These are phyloP conservation scores for Triadica sebifera DNA, from an alignment of 345 rosid genomes.

Conservation along the genomic window DNA sequence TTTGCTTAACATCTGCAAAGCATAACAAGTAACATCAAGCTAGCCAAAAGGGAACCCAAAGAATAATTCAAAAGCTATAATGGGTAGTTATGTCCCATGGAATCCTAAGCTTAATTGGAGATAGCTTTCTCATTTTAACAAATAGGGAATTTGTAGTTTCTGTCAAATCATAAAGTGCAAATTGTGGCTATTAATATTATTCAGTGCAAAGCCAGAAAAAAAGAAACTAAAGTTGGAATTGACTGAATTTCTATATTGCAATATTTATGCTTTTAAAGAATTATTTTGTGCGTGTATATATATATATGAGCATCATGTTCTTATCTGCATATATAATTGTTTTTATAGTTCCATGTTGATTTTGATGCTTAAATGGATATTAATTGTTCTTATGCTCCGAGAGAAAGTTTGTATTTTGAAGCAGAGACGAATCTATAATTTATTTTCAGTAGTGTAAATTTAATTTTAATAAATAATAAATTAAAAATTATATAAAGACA, in stretches of 20 bases:
- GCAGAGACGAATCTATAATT: no score
- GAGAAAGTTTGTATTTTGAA: constrained; percentile 23
- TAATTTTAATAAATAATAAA: no score
- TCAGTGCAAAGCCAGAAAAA: no score
- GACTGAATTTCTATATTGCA: constrained; percentile 28
- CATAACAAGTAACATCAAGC: constrained; percentile 7
- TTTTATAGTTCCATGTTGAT: constrained; percentile 21
- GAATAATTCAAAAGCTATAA: constrained; percentile 20
- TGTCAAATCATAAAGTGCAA: background rate
- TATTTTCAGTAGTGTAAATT: no score
- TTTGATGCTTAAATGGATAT: constrained; percentile 43
- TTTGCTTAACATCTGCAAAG: constrained; percentile 5
- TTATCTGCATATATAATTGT: constrained; percentile 32
- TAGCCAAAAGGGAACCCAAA: background rate
- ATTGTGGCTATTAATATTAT: background rate
- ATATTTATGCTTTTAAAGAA: constrained; percentile 24
- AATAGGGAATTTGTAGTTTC: background rate
- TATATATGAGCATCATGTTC: constrained; percentile 43
- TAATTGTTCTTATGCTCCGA: constrained; percentile 36
- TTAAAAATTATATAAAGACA: no score
- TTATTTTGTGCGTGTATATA: no score
- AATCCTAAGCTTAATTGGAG: no score
- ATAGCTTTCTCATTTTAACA: background rate
- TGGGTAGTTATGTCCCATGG: no score
- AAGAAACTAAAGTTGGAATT: constrained; percentile 23